Conservation (phyloP, 169 alveolate species). For the Eimeria brunetti region DNA sequence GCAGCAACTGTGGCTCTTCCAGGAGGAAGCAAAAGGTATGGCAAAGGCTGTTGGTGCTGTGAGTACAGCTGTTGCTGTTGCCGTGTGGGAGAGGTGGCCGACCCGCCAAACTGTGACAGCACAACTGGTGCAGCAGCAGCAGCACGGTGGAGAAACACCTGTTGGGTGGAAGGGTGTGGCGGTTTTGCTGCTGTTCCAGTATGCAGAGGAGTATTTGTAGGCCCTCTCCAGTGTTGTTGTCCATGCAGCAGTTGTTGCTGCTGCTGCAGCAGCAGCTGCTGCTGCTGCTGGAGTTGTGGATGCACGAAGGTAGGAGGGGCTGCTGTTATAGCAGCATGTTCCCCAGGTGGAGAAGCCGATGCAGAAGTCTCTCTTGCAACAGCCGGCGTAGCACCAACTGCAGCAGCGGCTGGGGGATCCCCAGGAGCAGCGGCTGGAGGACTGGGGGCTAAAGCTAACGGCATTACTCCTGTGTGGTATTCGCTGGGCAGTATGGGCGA, state of each 20-base stretch:
- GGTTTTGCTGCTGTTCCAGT: slow-evolving; percentile 20
- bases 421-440: slow-evolving; percentile 31
- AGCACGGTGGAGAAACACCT: slow-evolving; percentile 45
- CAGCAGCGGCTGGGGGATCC: neutral
- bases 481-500: neutral
- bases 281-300: slow-evolving; percentile 59
- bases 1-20: slow-evolving; percentile 14
- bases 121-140: slow-evolving; percentile 62
- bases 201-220: slow-evolving; percentile 5
- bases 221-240: neutral
- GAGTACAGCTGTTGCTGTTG: slow-evolving; percentile 65
- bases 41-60: slow-evolving; percentile 61
- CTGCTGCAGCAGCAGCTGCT: slow-evolving; percentile 31
- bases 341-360: slow-evolving; percentile 29
- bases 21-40: slow-evolving; percentile 4
- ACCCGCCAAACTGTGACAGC: slow-evolving; percentile 32
- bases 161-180: slow-evolving; percentile 20
- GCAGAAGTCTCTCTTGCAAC: neutral
- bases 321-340: neutral
- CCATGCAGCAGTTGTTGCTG: slow-evolving; percentile 38
- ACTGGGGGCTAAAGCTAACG: slow-evolving; percentile 13
- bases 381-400: neutral
- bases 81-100: slow-evolving; percentile 22
- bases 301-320: slow-evolving; percentile 26
- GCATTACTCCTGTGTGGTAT: slow-evolving; percentile 62